Percentiles rank a stretch among this genome's conserved stretches.
Conservation (phyloP, 148 eudicot genomes). For the Beta vulgaris region DNA sequence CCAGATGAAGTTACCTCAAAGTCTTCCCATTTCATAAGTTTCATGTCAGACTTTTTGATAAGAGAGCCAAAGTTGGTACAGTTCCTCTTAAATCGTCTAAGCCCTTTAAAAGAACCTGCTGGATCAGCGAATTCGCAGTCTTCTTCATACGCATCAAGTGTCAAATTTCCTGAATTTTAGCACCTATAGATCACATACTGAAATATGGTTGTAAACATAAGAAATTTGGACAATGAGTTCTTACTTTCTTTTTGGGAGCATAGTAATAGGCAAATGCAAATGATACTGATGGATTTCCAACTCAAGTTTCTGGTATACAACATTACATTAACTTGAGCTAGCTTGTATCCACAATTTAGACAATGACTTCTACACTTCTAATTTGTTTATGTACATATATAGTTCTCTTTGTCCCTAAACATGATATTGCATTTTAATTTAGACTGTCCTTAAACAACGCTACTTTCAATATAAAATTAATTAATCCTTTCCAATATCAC, state of each 20-base stretch:
- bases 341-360: neutral
- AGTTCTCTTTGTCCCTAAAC: neutral
- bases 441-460: neutral
- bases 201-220: neutral
- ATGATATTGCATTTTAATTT: neutral
- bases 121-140: constrained; percentile 98
- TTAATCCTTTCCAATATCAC: neutral
- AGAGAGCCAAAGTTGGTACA: constrained; percentile 91
- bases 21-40: constrained; percentile 94
- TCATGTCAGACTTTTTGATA: constrained; percentile 72
- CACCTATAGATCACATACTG: neutral
- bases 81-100: constrained; percentile 78
- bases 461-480: neutral
- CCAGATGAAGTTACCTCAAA: constrained; percentile 47
- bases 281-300: neutral
- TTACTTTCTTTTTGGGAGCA: neutral
- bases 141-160: constrained; percentile 80
- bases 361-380: neutral
- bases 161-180: constrained; percentile 56
- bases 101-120: constrained; percentile 92
- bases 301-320: neutral
- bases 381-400: neutral
- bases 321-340: neutral
- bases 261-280: neutral
- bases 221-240: neutral